These are phyloP conservation scores for Podaxis rugospora DNA, from an alignment of 768 basidiomycete species.

Conservation along the genomic window DNA sequence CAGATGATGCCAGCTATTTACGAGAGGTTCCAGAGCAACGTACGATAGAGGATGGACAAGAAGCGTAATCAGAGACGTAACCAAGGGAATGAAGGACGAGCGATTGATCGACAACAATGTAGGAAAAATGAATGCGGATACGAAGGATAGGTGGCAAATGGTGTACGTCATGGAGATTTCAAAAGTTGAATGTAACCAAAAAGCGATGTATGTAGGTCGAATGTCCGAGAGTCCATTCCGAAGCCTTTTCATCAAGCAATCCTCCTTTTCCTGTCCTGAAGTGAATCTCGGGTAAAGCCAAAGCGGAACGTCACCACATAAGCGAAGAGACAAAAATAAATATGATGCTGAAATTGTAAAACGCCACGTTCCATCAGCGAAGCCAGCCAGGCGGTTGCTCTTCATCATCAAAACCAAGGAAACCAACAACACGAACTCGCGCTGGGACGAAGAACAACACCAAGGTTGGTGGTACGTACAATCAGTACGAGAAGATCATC, in stretches of 20 bases:
- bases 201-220: neutral
- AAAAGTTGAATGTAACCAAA: neutral
- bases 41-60: neutral
- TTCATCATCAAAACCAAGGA: neutral
- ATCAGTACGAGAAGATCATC: slow-evolving; percentile 71
- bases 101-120: neutral
- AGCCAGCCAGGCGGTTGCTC: neutral
- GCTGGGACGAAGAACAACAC: neutral
- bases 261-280: neutral
- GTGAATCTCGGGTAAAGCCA: neutral
- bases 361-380: neutral
- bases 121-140: neutral
- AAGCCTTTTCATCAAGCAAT: neutral
- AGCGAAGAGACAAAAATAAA: neutral
- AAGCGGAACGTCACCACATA: neutral
- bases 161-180: neutral
- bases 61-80: neutral
- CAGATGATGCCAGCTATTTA: neutral
- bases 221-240: neutral
- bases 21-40: neutral
- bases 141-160: neutral
- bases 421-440: neutral
- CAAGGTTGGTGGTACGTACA: neutral
- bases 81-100: neutral
- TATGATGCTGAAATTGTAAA: neutral